Percentiles rank a stretch among this genome's conserved stretches.
Evolutionary conservation across 2,329 filamentous ascomycete species (phyloP).

Genomic region (Colletotrichum kahawae): DNA sequence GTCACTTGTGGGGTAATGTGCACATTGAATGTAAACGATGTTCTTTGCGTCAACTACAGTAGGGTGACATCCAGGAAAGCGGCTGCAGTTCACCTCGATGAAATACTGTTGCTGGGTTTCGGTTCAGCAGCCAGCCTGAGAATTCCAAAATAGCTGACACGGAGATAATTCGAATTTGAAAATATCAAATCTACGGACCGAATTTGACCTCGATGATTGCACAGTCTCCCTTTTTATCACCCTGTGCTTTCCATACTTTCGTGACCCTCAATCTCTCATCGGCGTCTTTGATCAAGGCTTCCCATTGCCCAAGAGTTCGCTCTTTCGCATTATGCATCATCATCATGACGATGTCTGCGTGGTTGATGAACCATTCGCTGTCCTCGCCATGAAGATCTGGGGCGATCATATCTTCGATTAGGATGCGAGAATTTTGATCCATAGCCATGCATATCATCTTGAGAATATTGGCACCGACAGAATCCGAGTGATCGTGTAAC

Average conservation of each 20-base stretch:
- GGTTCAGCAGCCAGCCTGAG: background rate
- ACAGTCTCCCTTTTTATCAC: background rate
- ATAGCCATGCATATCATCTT: background rate
- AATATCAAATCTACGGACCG: background rate
- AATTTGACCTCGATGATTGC: background rate
- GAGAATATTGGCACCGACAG: background rate
- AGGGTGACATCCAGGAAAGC: background rate
- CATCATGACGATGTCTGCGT: background rate
- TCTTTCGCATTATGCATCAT: background rate
- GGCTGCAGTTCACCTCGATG: background rate
- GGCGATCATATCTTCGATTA: background rate
- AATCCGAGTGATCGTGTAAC: background rate
- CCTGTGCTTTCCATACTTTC: background rate
- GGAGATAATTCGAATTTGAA: background rate
- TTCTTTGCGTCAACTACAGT: accelerated
- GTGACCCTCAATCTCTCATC: background rate
- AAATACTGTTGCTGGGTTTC: background rate
- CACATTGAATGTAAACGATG: accelerated
- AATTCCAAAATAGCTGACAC: background rate
- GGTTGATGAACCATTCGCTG: background rate
- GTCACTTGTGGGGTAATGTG: background rate
- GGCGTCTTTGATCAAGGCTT: background rate
- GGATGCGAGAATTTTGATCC: background rate
- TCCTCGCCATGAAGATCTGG: background rate
- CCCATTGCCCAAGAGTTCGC: background rate